Conservation (phyloP, 306 rosid genomes). For the Abrus precatorius region DNA sequence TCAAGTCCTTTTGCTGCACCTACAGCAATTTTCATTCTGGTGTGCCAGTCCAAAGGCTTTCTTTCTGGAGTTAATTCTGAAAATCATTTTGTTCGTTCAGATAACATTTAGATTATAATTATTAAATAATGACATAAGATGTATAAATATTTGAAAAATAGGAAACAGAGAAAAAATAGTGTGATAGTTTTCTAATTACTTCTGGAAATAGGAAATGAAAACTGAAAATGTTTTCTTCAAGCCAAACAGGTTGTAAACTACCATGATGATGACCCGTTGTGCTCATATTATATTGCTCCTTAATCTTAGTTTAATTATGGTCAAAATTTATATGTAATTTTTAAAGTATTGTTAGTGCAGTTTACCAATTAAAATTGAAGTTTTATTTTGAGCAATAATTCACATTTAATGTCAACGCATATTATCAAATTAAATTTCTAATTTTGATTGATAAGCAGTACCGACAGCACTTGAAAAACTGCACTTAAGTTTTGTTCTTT, state of each 20-base stretch:
- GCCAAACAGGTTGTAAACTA: background rate
- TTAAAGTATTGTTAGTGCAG: too few relatives aligned
- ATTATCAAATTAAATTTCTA: too few relatives aligned
- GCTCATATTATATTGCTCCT: background rate
- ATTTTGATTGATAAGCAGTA: too few relatives aligned
- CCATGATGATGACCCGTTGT: background rate
- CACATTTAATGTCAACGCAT: too few relatives aligned
- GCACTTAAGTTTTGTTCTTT: too few relatives aligned
- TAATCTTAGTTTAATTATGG: background rate
- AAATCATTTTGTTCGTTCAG: slow-evolving; percentile 24
- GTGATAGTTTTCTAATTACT: too few relatives aligned
- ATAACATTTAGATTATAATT: background rate
- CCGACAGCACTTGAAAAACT: too few relatives aligned
- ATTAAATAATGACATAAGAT: background rate
- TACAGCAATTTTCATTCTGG: slow-evolving; percentile 82
- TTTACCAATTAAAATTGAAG: too few relatives aligned
- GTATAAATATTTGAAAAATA: background rate
- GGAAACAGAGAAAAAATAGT: background rate
- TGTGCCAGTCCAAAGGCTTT: slow-evolving; percentile 76
- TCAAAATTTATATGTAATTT: too few relatives aligned
- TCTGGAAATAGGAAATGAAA: background rate
- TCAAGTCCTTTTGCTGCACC: slow-evolving; percentile 95
- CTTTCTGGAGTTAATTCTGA: slow-evolving; percentile 55
- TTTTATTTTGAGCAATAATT: too few relatives aligned
- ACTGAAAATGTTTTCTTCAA: background rate